Evolutionary conservation across 805 yeast species (phyloP), one percentile per base, ranked within the genome.

Genomic region (Barnettozyma vustinii): DNA sequence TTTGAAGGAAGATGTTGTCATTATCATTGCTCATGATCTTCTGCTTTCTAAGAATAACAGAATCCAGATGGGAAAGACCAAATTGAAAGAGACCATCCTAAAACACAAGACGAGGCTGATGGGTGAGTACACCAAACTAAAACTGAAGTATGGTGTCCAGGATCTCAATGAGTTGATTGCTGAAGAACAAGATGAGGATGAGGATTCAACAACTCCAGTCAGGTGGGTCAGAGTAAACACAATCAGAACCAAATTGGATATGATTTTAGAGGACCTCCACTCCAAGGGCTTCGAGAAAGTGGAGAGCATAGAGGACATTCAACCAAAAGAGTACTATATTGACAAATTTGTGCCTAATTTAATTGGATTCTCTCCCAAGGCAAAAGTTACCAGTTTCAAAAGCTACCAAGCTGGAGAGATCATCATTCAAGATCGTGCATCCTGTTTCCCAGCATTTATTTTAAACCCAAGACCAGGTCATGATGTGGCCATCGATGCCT

Each of bases 341-440:
- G 99, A 94, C 66, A 77, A 72, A 36, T 81, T 72, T 61, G 80
- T 94, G 25, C 87, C 91, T 2, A 72, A 85, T 53, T 70, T 94
- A 16, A 91, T 77, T 65, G 98, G 97, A 7, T 74, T 92, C 5
- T 84, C 84, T 55, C 95, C 96, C 9, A 71, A 75, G 37, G 92
- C 84, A 48, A 78, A 79, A 51, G 66, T 94, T 18, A 82, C 90
- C 20, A 65, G 78, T 2, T 76, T 84, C n/a, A 77, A 77, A 25
- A 77, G 85, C 1, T 94, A 94, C 64, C 70, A 77, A 46, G 69
- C 71, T 12, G 99, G 99, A 0, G 75, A 83, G 46, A 71, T 92
- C 15, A 91, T 94, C 47, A 87, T 94, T 52, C 99, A 94, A 67
- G 99, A 94, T 63, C 73, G 99, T 45, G 97, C 98, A 0, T 90